Percentiles rank a stretch among this genome's conserved stretches.
Evolutionary conservation across 306 rosid genomes (phyloP).

Genomic region (Rubus parviflorus): DNA sequence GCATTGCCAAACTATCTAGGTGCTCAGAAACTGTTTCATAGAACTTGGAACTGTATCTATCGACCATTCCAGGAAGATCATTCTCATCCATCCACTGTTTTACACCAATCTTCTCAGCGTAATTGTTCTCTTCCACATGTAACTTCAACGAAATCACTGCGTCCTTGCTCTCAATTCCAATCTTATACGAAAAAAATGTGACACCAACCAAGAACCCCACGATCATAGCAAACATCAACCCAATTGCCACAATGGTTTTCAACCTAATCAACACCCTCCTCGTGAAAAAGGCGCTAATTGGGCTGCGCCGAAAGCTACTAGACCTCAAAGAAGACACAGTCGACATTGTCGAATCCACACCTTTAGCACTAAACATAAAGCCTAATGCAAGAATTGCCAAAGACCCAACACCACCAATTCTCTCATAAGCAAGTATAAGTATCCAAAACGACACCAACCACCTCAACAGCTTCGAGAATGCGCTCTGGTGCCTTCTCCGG

Average conservation of each 20-base stretch:
- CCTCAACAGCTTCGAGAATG: slow-evolving; percentile 66
- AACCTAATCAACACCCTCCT: slow-evolving; percentile 58
- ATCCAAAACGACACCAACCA: slow-evolving; percentile 80
- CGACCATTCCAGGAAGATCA: slow-evolving; percentile 85
- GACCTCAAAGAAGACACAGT: slow-evolving; percentile 66
- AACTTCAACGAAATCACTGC: slow-evolving; percentile 78
- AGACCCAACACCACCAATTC: slow-evolving; percentile 60
- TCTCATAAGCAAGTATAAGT: slow-evolving; percentile 71
- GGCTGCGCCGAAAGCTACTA: slow-evolving; percentile 63
- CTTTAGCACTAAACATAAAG: slow-evolving; percentile 61
- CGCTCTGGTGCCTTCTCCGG: slow-evolving; percentile 39
- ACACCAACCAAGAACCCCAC: slow-evolving; percentile 70
- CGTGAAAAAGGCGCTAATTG: slow-evolving; percentile 69
- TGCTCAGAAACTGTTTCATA: slow-evolving; percentile 83
- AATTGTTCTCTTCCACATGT: slow-evolving; percentile 80
- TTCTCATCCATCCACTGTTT: slow-evolving; percentile 96
- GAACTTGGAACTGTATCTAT: slow-evolving; percentile 65
- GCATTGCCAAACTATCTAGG: slow-evolving; percentile 82
- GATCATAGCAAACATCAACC: slow-evolving; percentile 77
- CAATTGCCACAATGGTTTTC: slow-evolving; percentile 75
- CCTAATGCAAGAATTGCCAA: slow-evolving; percentile 58
- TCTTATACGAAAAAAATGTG: slow-evolving; percentile 80
- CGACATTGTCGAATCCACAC: slow-evolving; percentile 76
- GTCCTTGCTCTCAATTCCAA: slow-evolving; percentile 92
- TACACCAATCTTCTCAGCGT: slow-evolving; percentile 79